Evolutionary conservation across 495 filamentous ascomycete genomes (phyloP), one percentile per base, ranked within the genome.

Genomic region (Penicillium parvum): DNA sequence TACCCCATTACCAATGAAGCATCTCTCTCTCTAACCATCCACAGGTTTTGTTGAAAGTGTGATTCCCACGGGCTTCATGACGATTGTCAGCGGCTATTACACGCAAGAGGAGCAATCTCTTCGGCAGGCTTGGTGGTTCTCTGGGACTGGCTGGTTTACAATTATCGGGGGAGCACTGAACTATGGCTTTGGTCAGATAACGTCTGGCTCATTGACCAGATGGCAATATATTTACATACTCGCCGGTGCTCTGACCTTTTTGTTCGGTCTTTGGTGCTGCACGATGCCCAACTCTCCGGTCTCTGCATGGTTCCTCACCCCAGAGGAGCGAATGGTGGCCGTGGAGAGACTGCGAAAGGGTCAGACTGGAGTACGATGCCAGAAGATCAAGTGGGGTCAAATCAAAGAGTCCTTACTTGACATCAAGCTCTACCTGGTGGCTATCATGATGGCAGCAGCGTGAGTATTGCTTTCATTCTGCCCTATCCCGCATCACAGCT

Each of bases 191-290:
- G 82, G 73, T 1, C 78, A 85, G 53, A 83, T 86, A 28, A 67
- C 50, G 0, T 61, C 70, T 1, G 81, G 76, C 4, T 53, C 62
- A 0, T 55, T 86, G 41, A 69, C 65, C 23, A 53, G 74, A 11
- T 86, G 83, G 81, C 82, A 85, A 55, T 83, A 82, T 37, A 83
- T 86, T 30, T 85, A 84, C 49, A 67, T 86, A 11, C 60, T 86
- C 23, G 79, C 81, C 8, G 81, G 82, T 0, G 68, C 64, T 0
- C 59, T 86, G 38, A 86, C 82, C 0, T 76, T 85, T 25, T 38
- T 83, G 4, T 84, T 82, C 53, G 82, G 83, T 1, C 37, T 83
- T 2, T 76, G 70, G 55, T 86, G 79, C 55, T 84, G 78, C 47
- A 57, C 57, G 14, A 62, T 75, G 36, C 76, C 77, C 3, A 73